A percentile compares a stretch with the other conserved stretches of the same genome.
phyloP scores from a whole-genome alignment of 257 asterid species.

The Solanum clarkiae region DNA sequence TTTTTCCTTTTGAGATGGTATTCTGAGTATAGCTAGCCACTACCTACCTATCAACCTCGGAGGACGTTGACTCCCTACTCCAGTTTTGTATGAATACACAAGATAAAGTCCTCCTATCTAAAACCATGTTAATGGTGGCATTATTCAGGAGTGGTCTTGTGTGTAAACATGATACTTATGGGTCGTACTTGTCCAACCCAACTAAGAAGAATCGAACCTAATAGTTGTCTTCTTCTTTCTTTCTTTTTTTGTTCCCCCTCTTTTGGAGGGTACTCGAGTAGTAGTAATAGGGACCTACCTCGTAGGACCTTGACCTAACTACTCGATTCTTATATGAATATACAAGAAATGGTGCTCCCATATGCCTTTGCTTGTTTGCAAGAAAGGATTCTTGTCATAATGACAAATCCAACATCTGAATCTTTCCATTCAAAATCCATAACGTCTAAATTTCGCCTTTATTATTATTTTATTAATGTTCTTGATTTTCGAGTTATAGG shows the following conservation, averaged over 20 bases:
- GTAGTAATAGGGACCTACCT: neutral
- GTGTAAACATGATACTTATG: neutral
- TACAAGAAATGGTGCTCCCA: neutral
- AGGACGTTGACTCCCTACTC: neutral
- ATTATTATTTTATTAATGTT: neutral
- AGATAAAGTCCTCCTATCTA: neutral
- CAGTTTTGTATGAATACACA: neutral
- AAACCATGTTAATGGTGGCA: neutral
- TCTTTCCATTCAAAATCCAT: neutral
- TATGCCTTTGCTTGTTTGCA: neutral
- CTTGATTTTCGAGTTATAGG: constrained; percentile 8
- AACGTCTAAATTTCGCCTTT: neutral
- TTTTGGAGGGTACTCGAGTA: neutral
- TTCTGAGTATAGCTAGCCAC: neutral
- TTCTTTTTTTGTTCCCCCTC: neutral
- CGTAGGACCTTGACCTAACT: neutral
- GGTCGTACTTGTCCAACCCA: neutral
- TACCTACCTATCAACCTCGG: neutral
- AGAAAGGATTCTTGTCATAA: neutral
- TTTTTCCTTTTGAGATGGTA: neutral
- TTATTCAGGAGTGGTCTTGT: neutral
- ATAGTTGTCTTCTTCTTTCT: neutral
- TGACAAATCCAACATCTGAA: neutral
- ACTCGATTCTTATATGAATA: neutral
- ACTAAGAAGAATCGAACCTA: neutral